Conservation (phyloP, 2,329 filamentous ascomycete species). For the Fusarium penzigii region DNA sequence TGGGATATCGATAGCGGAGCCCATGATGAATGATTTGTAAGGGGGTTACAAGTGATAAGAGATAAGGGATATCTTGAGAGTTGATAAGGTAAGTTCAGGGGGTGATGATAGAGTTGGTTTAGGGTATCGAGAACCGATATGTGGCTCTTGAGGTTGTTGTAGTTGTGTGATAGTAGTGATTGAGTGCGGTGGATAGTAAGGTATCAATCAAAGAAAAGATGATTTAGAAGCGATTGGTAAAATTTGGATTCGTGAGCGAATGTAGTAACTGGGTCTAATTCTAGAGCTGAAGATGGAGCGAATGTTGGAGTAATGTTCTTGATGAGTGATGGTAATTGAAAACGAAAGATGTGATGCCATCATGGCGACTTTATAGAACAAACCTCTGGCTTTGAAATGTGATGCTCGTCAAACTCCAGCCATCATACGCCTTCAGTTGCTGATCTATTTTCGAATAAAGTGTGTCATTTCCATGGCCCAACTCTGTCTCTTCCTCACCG, state of each 20-base stretch:
- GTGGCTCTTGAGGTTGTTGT: background rate
- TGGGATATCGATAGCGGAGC: background rate
- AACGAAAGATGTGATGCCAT: background rate
- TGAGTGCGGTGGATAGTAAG: too few relatives aligned
- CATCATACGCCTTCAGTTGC: background rate
- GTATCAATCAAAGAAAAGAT: too few relatives aligned
- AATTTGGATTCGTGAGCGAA: constrained; percentile 8
- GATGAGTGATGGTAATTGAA: background rate
- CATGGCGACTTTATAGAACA: constrained; percentile 12
- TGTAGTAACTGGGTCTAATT: background rate
- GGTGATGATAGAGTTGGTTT: background rate
- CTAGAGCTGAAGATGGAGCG: constrained; percentile 6
- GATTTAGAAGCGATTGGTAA: background rate
- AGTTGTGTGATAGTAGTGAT: background rate
- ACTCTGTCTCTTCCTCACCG: background rate
- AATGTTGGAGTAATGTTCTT: constrained; percentile 12
- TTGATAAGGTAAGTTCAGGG: background rate
- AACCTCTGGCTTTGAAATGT: background rate
- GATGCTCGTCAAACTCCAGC: background rate
- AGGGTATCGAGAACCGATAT: background rate
- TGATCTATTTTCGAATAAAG: background rate
- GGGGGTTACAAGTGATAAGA: background rate
- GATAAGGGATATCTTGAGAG: background rate
- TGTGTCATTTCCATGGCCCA: background rate
- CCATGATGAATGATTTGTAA: background rate